A percentile compares a stretch with the other conserved stretches of the same genome.
phyloP scores from a whole-genome alignment of 345 rosid species.

The Syzygium jambos region DNA sequence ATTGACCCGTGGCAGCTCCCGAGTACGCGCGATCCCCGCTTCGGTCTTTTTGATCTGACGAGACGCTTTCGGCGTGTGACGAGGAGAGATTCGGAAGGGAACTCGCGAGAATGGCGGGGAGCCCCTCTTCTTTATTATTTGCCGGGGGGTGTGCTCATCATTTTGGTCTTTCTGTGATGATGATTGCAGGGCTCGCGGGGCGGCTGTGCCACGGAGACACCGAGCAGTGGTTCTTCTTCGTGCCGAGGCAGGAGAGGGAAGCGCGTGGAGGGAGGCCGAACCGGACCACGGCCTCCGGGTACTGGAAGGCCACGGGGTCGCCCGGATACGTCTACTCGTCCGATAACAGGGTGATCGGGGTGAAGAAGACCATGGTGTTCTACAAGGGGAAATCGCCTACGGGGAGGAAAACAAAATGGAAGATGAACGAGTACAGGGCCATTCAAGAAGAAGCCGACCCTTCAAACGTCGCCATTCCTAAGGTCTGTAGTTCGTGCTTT shows the following conservation, averaged over 20 bases:
- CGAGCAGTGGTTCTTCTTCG: conserved; percentile 97
- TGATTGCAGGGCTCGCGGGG: conserved; percentile 56
- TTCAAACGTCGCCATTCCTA: neutral
- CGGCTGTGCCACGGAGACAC: conserved; percentile 46
- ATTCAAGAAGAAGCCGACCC: conserved; percentile 26
- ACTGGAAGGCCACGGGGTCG: conserved; percentile 98
- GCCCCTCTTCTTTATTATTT: neutral
- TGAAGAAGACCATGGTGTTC: conserved; percentile 94
- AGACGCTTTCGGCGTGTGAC: neutral
- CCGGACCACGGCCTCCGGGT: conserved; percentile 73
- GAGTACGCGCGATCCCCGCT: conserved; percentile 21
- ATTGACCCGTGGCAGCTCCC: conserved; percentile 75
- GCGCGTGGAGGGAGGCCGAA: conserved; percentile 78
- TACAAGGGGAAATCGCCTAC: conserved; percentile 78
- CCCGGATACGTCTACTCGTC: conserved; percentile 75
- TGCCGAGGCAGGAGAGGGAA: conserved; percentile 78
- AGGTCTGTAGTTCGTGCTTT: neutral
- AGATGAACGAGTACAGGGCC: conserved; percentile 92
- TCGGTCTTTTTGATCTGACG: neutral
- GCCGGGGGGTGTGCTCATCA: neutral
- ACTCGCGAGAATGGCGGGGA: neutral
- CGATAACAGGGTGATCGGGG: conserved; percentile 54
- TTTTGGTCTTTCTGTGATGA: neutral
- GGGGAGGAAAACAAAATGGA: conserved; percentile 87
- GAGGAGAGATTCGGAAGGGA: no score